Evolutionary conservation across 441 rosid species (phyloP), one percentile per base, ranked within the genome.

Genomic region (Cnidoscolus chayamansa): DNA sequence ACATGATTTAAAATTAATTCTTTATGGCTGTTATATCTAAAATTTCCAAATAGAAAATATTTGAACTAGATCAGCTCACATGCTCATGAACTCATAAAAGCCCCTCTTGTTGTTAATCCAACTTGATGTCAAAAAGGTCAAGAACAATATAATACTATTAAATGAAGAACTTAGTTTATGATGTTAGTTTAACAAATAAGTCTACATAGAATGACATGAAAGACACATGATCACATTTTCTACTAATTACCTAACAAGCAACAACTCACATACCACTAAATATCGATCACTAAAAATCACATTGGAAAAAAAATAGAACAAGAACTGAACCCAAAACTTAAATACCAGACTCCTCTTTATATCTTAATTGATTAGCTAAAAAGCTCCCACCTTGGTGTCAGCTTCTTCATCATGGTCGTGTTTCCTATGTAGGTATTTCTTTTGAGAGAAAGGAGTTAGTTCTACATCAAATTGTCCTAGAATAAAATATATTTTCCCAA

Each of bases 301-400:
- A 56, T 47, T 19, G 30, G 37, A 35, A 56, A 50, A 45, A n/a
- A n/a, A 30, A 12, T 45, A 47, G 1, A 45, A 57, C 12, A 47
- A 30, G 37, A 49, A 72, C 43, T 47, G 50, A 77, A 63, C 74
- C 71, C 64, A 70, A 47, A 65, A 74, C 80, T 53, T 65, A 32
- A 73, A 50, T 47, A 25, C 20, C 70, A 69, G 70, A 62, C 62
- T 63, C 65, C 62, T 73, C 68, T 69, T 75, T 79, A 79, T 75
- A 81, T 80, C 84, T 80, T 72, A 73, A 20, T 79, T 59, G 59
- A 81, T 80, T 57, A 83, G 80, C 81, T 73, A 81, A 81, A 80
- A 83, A 73, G 76, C 71, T 63, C 79, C 80, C 76, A 80, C 77
- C 70, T 32, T 73, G 69, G 79, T 73, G 59, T 51, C 80, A 77